Conservation (phyloP, 1,284 basidiomycete genomes). For the Schizophyllum amplum region DNA sequence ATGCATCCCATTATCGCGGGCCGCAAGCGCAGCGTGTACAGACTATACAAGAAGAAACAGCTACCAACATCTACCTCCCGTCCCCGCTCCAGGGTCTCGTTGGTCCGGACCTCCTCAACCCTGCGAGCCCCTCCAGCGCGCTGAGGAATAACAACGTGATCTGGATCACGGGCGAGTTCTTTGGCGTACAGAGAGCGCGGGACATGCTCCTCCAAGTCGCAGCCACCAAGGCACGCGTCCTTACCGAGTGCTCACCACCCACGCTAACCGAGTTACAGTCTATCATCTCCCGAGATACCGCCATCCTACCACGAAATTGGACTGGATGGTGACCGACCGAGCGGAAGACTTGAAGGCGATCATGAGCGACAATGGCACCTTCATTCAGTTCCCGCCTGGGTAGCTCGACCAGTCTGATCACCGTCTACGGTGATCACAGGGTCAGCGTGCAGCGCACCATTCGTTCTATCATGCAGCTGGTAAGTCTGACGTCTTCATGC, state of each 20-base stretch:
- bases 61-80: constrained; percentile 93
- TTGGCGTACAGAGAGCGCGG: constrained; percentile 88
- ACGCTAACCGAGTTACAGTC: constrained; percentile 17
- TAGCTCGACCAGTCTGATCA: constrained; percentile 85
- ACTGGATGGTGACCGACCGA: constrained; percentile 95
- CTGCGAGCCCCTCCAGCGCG: constrained; percentile 28
- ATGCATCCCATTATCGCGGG: constrained; percentile 89
- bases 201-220: constrained; percentile 93
- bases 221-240: constrained; percentile 65
- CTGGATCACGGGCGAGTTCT: constrained; percentile 98
- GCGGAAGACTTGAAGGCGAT: constrained; percentile 85
- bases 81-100: constrained; percentile 85
- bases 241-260: constrained; percentile 3
- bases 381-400: constrained; percentile 87
- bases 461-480: constrained; percentile 91
- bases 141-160: constrained; percentile 66
- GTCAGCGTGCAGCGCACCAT: constrained; percentile 96
- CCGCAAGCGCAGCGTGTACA: constrained; percentile 85
- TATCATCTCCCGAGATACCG: constrained; percentile 88
- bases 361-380: constrained; percentile 96
- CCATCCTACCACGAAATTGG: constrained; percentile 94
- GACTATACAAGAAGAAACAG: constrained; percentile 94
- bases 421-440: constrained; percentile 90
- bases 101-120: constrained; percentile 44
- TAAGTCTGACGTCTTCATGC: constrained; percentile 32